phyloP scores from a whole-genome alignment of 768 basidiomycete genomes.

The Termitomyces heimii region DNA sequence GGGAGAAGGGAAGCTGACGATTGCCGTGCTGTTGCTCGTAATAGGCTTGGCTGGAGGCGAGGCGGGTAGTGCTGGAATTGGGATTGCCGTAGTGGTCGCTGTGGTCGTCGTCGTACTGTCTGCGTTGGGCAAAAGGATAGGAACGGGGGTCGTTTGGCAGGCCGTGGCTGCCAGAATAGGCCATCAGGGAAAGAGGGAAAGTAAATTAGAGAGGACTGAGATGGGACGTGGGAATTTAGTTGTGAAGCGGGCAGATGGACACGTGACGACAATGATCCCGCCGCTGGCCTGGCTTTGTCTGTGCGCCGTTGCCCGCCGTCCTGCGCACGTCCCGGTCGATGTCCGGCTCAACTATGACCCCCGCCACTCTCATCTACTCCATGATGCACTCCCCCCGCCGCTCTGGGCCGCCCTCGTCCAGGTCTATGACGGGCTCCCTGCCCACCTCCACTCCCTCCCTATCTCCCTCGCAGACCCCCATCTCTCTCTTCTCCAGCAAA shows the following conservation, averaged over 20 bases:
- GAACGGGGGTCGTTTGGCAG: slow-evolving; percentile 18
- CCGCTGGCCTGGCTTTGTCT: slow-evolving; percentile 52
- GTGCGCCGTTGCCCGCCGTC: slow-evolving; percentile 30
- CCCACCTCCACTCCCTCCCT: slow-evolving; percentile 28
- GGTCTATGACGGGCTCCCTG: slow-evolving; percentile 49
- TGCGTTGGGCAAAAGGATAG: slow-evolving; percentile 25
- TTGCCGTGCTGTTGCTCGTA: slow-evolving; percentile 28
- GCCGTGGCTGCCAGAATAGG: slow-evolving; percentile 18
- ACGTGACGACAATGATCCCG: slow-evolving; percentile 23
- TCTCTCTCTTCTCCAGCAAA: slow-evolving; percentile 49
- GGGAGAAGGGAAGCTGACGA: slow-evolving; percentile 14
- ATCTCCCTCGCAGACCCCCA: slow-evolving; percentile 51
- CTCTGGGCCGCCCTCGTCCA: slow-evolving; percentile 62
- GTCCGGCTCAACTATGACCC: slow-evolving; percentile 17
- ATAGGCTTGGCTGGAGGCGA: slow-evolving; percentile 40
- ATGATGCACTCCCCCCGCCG: slow-evolving; percentile 46
- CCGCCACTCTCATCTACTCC: slow-evolving; percentile 20
- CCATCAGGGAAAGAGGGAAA: slow-evolving; percentile 17
- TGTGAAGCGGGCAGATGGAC: slow-evolving; percentile 1
- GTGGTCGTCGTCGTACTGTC: slow-evolving; percentile 39
- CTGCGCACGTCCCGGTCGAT: slow-evolving; percentile 37
- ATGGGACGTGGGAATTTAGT: slow-evolving; percentile 11
- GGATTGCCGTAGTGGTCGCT: slow-evolving; percentile 46
- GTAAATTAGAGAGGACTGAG: slow-evolving; percentile 8
- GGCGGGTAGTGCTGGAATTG: slow-evolving; percentile 50